phyloP scores from a whole-genome alignment of 2,329 filamentous ascomycete genomes.

The Calonectria multiphialidica region DNA sequence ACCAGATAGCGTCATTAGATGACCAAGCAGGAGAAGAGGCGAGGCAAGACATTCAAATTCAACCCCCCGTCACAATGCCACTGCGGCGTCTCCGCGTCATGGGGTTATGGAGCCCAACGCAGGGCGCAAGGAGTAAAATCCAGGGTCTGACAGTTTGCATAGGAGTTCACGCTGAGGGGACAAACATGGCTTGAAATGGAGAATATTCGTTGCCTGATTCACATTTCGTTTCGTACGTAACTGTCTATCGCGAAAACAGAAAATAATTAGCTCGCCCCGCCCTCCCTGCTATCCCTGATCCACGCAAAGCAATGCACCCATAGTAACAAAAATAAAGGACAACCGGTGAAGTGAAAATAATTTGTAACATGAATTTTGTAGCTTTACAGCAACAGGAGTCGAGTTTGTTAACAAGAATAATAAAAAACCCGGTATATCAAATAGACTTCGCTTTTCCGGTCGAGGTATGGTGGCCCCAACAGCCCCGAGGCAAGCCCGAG shows the following conservation, averaged over 20 bases:
- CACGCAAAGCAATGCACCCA: slow-evolving; percentile 7
- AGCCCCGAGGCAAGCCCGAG: slow-evolving; percentile 45
- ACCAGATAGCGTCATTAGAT: slow-evolving; percentile 37
- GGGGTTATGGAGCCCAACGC: not conserved
- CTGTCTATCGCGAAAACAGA: slow-evolving; percentile 16
- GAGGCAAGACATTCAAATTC: slow-evolving; percentile 18
- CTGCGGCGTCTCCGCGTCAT: slow-evolving; percentile 14
- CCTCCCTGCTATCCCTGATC: not conserved
- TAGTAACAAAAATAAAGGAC: slow-evolving; percentile 13
- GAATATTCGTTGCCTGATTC: slow-evolving; percentile 16
- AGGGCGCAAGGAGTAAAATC: not conserved
- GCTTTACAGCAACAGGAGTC: slow-evolving; percentile 39
- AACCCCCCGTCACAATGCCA: slow-evolving; percentile 13
- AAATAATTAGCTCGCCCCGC: slow-evolving; percentile 9
- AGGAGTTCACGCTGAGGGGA: not conserved
- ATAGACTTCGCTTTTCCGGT: slow-evolving; percentile 40
- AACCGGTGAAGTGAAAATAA: slow-evolving; percentile 18
- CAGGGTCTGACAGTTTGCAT: not conserved
- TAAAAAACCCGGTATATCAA: slow-evolving; percentile 35
- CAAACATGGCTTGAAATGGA: not conserved
- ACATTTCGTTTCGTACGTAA: slow-evolving; percentile 20
- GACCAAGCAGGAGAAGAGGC: slow-evolving; percentile 16
- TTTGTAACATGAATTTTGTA: slow-evolving; percentile 31
- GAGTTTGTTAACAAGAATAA: slow-evolving; percentile 39
- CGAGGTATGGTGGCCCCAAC: slow-evolving; percentile 38